A percentile compares a stretch with the other conserved stretches of the same genome.
Conservation (phyloP, 2,329 filamentous ascomycete genomes). For the Lecanicillium sp. region DNA sequence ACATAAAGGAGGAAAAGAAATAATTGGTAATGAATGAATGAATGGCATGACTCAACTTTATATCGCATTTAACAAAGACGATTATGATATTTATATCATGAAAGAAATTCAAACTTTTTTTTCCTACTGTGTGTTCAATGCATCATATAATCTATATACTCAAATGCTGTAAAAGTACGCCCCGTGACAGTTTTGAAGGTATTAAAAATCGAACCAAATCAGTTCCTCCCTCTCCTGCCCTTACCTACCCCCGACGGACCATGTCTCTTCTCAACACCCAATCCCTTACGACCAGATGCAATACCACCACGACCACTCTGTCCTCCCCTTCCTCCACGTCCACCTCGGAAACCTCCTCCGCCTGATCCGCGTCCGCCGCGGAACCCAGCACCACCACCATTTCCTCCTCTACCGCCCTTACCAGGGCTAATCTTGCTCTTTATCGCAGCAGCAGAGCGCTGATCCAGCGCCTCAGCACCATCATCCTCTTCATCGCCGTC, state of each 20-base stretch:
- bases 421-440: conserved; percentile 39
- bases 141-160: too few species aligned
- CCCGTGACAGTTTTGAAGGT: too few species aligned
- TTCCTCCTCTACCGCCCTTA: conserved; percentile 21
- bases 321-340: conserved; percentile 18
- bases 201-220: too few species aligned
- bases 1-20: too few species aligned
- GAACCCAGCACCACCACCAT: conserved; percentile 19
- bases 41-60: too few species aligned
- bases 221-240: conserved; percentile 20
- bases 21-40: too few species aligned
- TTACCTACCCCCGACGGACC: conserved; percentile 35
- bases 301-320: conserved; percentile 27
- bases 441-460: conserved; percentile 41
- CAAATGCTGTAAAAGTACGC: too few species aligned
- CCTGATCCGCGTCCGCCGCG: conserved; percentile 24
- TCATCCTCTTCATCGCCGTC: conserved; percentile 42
- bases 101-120: too few species aligned
- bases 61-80: too few species aligned
- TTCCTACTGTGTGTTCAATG: too few species aligned
- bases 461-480: conserved; percentile 30
- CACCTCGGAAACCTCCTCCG: conserved; percentile 25
- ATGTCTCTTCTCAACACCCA: conserved; percentile 41
- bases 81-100: too few species aligned
- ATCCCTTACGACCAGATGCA: conserved; percentile 35